These are phyloP conservation scores for Viola odorata DNA, from an alignment of 345 rosid species.

Conservation along the genomic window DNA sequence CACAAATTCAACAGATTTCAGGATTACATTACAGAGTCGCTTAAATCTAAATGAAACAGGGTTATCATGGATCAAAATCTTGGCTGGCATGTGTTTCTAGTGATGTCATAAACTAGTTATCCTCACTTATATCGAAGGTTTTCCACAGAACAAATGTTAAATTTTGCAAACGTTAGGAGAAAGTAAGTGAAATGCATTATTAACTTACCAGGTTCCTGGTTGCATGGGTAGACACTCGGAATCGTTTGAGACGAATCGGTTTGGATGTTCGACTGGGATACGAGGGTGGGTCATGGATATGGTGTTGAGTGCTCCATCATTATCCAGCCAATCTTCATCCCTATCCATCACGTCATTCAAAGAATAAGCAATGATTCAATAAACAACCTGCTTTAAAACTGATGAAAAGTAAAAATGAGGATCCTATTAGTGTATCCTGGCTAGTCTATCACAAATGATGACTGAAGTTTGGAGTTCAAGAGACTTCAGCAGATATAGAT, in stretches of 20 bases:
- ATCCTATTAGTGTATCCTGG: not conserved
- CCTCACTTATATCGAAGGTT: too few species aligned
- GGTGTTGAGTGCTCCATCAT: slow-evolving; percentile 93
- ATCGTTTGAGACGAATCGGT: slow-evolving; percentile 41
- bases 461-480: not conserved
- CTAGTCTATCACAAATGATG: not conserved
- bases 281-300: slow-evolving; percentile 94
- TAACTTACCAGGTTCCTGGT: slow-evolving; percentile 86
- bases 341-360: slow-evolving; percentile 28
- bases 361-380: not conserved
- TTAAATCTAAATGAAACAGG: too few species aligned
- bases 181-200: not conserved
- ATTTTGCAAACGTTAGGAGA: too few species aligned
- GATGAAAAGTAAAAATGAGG: not conserved
- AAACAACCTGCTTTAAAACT: too few species aligned
- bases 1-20: too few species aligned
- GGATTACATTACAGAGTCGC: too few species aligned
- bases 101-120: too few species aligned
- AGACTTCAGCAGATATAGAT: too few species aligned
- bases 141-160: too few species aligned
- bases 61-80: too few species aligned
- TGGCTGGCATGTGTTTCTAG: too few species aligned
- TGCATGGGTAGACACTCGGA: slow-evolving; percentile 58
- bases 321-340: slow-evolving; percentile 96
- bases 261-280: slow-evolving; percentile 69